Evolutionary conservation across 1,139 yeast genomes (phyloP).

Genomic region (Yamadazyma siamensis): DNA sequence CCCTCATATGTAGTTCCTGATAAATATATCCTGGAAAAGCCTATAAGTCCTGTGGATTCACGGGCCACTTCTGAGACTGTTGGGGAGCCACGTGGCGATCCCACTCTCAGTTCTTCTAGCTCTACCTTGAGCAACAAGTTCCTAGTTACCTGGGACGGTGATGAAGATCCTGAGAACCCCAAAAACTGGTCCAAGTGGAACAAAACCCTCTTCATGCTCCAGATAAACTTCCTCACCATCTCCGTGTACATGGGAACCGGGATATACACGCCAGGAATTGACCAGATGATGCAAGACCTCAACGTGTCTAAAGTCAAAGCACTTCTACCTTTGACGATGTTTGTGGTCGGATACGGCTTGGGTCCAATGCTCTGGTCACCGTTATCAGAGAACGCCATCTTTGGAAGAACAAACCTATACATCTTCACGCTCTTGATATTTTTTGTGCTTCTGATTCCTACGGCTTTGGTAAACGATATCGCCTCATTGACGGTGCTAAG

Average conservation of each 20-base stretch:
- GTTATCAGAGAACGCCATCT: constrained; percentile 44
- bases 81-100: too few relatives aligned
- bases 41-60: too few relatives aligned
- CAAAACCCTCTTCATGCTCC: constrained; percentile 18
- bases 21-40: constrained; percentile 25
- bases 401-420: constrained; percentile 51
- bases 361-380: constrained; percentile 59
- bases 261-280: constrained; percentile 28
- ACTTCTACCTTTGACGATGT: constrained; percentile 35
- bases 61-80: too few relatives aligned
- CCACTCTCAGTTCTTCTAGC: too few relatives aligned
- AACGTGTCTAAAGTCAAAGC: constrained; percentile 39
- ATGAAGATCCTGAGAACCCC: constrained; percentile 31
- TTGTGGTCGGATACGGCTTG: constrained; percentile 54
- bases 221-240: constrained; percentile 21
- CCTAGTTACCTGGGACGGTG: constrained; percentile 11
- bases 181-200: constrained; percentile 23
- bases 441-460: constrained; percentile 32
- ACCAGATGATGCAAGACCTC: constrained; percentile 39
- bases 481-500: constrained; percentile 30
- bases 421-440: constrained; percentile 28
- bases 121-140: too few relatives aligned
- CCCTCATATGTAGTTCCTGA: constrained; percentile 30
- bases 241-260: constrained; percentile 29
- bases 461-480: constrained; percentile 27